Percentiles rank a stretch among this genome's conserved stretches.
phyloP scores from a whole-genome alignment of 345 rosid genomes.

The Populus euphratica region DNA sequence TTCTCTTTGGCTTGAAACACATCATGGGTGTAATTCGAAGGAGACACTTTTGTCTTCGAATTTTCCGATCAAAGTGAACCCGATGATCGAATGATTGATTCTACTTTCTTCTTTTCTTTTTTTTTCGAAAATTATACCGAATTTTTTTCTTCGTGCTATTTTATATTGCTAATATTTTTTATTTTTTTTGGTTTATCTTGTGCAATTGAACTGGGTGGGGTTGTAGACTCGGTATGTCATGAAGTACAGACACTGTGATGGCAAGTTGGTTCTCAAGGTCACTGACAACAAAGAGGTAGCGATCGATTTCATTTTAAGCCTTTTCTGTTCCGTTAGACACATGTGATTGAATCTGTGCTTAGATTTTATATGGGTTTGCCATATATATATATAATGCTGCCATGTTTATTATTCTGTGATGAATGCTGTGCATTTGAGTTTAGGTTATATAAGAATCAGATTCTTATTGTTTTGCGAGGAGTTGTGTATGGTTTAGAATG shows the following conservation, averaged over 20 bases:
- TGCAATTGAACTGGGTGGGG: slow-evolving; percentile 8
- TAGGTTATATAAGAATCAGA: neutral
- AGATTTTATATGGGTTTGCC: neutral
- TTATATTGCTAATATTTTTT: neutral
- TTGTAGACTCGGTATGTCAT: slow-evolving; percentile 77
- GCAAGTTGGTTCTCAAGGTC: slow-evolving; percentile 95
- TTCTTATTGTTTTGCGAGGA: neutral
- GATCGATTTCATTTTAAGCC: neutral
- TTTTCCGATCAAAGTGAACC: neutral
- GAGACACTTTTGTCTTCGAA: neutral
- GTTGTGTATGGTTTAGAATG: neutral
- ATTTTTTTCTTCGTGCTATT: neutral
- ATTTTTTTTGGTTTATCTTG: neutral
- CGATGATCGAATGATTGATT: neutral
- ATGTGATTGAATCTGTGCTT: neutral
- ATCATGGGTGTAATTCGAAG: neutral
- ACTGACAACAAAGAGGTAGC: slow-evolving; percentile 91
- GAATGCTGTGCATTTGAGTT: neutral
- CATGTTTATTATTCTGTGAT: neutral
- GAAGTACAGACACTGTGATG: slow-evolving; percentile 92
- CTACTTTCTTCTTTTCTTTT: neutral
- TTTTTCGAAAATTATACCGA: neutral
- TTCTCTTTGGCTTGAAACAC: neutral
- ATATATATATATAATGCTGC: neutral
- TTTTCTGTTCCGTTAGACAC: neutral